A percentile compares a stretch with the other conserved stretches of the same genome.
Evolutionary conservation across 306 rosid species (phyloP).

Genomic region (Sicyos baderoa): DNA sequence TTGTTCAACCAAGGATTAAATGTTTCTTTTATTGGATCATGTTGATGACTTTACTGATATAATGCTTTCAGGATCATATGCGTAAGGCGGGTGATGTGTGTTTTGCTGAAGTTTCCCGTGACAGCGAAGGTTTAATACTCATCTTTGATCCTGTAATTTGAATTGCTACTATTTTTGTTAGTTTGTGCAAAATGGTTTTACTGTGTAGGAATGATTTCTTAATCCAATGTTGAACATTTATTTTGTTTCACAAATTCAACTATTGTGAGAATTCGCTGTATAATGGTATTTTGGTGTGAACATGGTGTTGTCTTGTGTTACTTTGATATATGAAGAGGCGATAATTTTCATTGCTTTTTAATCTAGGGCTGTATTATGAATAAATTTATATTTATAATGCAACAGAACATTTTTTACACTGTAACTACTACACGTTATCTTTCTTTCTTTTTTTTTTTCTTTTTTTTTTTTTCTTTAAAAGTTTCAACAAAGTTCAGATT

Average conservation of each 20-base stretch:
- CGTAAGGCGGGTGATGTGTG: slow-evolving; percentile 99
- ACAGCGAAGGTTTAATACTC: slow-evolving; percentile 56
- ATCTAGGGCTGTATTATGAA: not conserved
- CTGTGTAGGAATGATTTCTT: not conserved
- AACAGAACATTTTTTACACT: not conserved
- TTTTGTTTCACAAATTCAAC: not conserved
- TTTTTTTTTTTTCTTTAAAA: not conserved
- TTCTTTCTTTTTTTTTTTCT: not conserved
- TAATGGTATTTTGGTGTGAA: not conserved
- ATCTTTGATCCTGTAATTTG: not conserved
- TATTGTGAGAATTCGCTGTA: not conserved
- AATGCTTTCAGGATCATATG: slow-evolving; percentile 86
- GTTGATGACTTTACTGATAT: not conserved
- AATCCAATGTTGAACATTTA: not conserved
- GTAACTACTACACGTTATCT: not conserved
- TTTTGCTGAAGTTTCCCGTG: slow-evolving; percentile 98
- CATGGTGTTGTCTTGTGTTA: not conserved
- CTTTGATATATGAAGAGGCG: slow-evolving; percentile 1
- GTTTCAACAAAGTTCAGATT: not conserved
- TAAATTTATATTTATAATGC: not conserved
- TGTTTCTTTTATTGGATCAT: slow-evolving; percentile 4
- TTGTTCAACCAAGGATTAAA: not conserved
- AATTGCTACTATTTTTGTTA: not conserved
- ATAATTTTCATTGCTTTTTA: not conserved
- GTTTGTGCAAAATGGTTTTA: not conserved